phyloP scores from a whole-genome alignment of 495 filamentous ascomycete species.

The Hypoxylon trugodes region DNA sequence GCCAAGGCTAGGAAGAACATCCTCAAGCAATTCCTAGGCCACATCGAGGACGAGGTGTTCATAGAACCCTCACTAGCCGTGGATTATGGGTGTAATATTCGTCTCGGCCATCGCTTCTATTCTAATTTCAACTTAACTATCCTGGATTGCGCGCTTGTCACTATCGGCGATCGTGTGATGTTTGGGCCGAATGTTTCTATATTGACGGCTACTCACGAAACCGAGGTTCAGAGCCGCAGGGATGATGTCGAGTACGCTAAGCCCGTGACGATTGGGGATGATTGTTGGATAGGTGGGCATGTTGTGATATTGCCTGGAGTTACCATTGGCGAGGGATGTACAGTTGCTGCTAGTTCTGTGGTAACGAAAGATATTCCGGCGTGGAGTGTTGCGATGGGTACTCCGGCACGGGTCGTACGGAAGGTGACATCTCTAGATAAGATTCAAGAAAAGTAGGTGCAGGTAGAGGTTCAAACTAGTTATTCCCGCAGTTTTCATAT shows the following conservation, averaged over 20 bases:
- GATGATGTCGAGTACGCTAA: slow-evolving; percentile 78
- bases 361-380: slow-evolving; percentile 74
- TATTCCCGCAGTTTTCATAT: too few species aligned
- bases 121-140: slow-evolving; percentile 81
- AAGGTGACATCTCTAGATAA: slow-evolving; percentile 37
- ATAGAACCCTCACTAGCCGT: slow-evolving; percentile 62
- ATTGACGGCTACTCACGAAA: slow-evolving; percentile 76
- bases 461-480: too few species aligned
- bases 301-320: slow-evolving; percentile 80
- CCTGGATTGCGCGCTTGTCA: slow-evolving; percentile 80
- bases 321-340: slow-evolving; percentile 72
- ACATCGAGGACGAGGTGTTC: slow-evolving; percentile 54
- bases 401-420: slow-evolving; percentile 38
- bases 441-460: slow-evolving; percentile 22
- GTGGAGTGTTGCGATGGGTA: slow-evolving; percentile 38
- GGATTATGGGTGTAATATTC: slow-evolving; percentile 66
- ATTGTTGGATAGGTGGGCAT: slow-evolving; percentile 89
- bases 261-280: slow-evolving; percentile 81
- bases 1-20: slow-evolving; percentile 45
- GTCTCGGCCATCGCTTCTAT: slow-evolving; percentile 65
- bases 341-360: slow-evolving; percentile 86
- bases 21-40: slow-evolving; percentile 53
- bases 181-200: slow-evolving; percentile 82
- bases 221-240: slow-evolving; percentile 77
- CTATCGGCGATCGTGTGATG: slow-evolving; percentile 80